phyloP scores from a whole-genome alignment of 1,139 yeast genomes.

The Pichia sp. region DNA sequence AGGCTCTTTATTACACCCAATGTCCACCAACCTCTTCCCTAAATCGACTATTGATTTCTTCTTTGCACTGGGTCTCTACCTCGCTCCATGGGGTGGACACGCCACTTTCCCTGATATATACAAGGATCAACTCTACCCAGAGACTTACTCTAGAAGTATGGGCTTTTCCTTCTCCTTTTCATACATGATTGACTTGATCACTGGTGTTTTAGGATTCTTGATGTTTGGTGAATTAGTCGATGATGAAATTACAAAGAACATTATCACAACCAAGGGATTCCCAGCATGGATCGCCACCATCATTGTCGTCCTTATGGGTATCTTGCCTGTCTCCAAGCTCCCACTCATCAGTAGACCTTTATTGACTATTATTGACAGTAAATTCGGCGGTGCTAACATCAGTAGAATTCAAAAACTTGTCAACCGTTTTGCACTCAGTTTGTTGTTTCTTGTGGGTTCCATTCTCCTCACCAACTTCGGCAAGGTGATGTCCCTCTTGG shows the following conservation, averaged over 20 bases:
- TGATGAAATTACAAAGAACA: slow-evolving; percentile 82
- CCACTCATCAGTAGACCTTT: slow-evolving; percentile 90
- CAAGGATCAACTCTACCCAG: slow-evolving; percentile 55
- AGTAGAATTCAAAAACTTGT: slow-evolving; percentile 11
- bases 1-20: slow-evolving; percentile 46
- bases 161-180: slow-evolving; percentile 64
- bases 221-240: slow-evolving; percentile 81
- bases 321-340: slow-evolving; percentile 84
- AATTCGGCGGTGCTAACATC: neutral
- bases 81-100: slow-evolving; percentile 68
- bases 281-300: slow-evolving; percentile 64
- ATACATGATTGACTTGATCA: slow-evolving; percentile 64
- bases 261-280: slow-evolving; percentile 68
- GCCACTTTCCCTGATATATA: slow-evolving; percentile 61
- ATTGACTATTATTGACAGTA: slow-evolving; percentile 58
- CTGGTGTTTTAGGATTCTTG: slow-evolving; percentile 78
- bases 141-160: slow-evolving; percentile 48
- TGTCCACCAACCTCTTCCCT: slow-evolving; percentile 47
- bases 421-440: slow-evolving; percentile 26
- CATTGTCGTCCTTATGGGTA: slow-evolving; percentile 69
- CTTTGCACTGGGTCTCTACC: slow-evolving; percentile 51
- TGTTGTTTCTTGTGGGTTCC: slow-evolving; percentile 46
- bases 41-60: slow-evolving; percentile 40
- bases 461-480: slow-evolving; percentile 75
- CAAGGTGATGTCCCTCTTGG: slow-evolving; percentile 76